phyloP scores from a whole-genome alignment of 176 grass and related monocot species.

The Cymbopogon citratus region DNA sequence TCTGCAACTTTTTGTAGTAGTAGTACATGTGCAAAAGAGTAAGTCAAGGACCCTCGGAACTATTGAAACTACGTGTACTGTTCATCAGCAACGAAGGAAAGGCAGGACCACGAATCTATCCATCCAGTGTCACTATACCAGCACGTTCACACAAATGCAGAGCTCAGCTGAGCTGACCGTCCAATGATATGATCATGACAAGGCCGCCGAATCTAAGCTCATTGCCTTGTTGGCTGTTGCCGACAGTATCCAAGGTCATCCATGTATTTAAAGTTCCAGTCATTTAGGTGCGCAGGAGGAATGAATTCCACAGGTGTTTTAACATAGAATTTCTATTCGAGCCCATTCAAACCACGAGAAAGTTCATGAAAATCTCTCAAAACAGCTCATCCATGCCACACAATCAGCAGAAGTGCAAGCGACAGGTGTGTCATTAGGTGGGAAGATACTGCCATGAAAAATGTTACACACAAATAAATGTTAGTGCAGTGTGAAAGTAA shows the following conservation, averaged over 20 bases:
- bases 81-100: neutral
- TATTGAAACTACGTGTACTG: neutral
- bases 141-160: constrained; percentile 41
- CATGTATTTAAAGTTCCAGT: neutral
- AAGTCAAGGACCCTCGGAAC: neutral
- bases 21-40: neutral
- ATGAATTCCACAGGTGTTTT: neutral
- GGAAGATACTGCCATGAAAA: no score
- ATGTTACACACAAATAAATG: no score
- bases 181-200: neutral
- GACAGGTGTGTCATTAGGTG: no score
- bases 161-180: neutral
- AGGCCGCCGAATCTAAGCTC: neutral
- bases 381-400: no score
- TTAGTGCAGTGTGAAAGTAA: no score
- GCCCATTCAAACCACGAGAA: no score
- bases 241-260: constrained; percentile 17
- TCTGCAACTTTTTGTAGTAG: neutral
- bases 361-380: no score
- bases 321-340: no score
- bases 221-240: neutral
- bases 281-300: neutral
- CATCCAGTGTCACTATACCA: constrained; percentile 13
- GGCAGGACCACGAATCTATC: constrained; percentile 20
- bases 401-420: no score